These are phyloP conservation scores for Phytophthora fragariaefolia DNA, from an alignment of 352 stramenopile species.

Conservation along the genomic window DNA sequence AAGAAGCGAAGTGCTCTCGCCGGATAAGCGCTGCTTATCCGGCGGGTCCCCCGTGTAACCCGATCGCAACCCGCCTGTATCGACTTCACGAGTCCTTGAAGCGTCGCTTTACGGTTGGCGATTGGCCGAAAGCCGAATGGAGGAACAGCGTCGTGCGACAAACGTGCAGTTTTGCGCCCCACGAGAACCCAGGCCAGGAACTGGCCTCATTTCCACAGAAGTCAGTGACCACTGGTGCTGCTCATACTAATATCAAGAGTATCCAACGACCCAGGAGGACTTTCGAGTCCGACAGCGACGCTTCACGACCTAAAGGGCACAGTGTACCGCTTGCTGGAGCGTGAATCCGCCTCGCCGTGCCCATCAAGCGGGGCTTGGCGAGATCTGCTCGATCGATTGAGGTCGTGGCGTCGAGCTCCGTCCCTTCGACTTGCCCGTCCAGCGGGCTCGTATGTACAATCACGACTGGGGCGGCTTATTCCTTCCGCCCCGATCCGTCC, in stretches of 20 bases:
- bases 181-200: slow-evolving; percentile 19
- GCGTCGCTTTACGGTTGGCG: no score
- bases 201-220: slow-evolving; percentile 24
- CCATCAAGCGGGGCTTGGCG: not conserved
- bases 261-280: not conserved
- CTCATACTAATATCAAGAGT: not conserved
- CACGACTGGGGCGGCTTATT: no score
- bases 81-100: slow-evolving; percentile 9
- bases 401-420: slow-evolving; percentile 21
- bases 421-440: not conserved
- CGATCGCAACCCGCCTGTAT: slow-evolving; percentile 21
- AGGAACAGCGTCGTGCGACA: slow-evolving; percentile 27
- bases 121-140: slow-evolving; percentile 14
- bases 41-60: slow-evolving; percentile 25
- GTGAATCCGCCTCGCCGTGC: not conserved
- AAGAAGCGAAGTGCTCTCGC: slow-evolving; percentile 17
- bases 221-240: not conserved
- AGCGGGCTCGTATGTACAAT: no score
- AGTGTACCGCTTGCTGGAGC: slow-evolving; percentile 2
- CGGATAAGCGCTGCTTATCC: slow-evolving; percentile 31
- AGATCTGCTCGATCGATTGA: slow-evolving; percentile 11
- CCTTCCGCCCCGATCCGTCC: no score
- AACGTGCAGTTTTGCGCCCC: slow-evolving; percentile 7
- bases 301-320: not conserved
- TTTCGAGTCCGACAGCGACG: slow-evolving; percentile 6